Percentiles rank a stretch among this genome's conserved stretches.
Evolutionary conservation across 257 asterid species (phyloP).

Genomic region (Henckelia pumila): DNA sequence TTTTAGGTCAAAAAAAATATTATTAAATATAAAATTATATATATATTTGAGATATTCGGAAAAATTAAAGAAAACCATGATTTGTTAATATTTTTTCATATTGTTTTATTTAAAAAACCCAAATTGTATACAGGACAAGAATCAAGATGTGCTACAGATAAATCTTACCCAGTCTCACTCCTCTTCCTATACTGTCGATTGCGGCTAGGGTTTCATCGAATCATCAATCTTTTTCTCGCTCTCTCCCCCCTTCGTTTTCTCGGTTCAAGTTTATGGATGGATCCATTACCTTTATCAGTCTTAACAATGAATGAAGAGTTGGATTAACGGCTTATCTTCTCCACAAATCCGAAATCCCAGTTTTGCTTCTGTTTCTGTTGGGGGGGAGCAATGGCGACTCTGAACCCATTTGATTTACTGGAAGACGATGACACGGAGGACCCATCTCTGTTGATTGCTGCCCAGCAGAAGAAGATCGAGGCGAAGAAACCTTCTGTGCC

Average conservation of each 20-base stretch:
- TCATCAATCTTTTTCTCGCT: constrained; percentile 21
- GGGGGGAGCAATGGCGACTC: constrained; percentile 59
- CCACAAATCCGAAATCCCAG: constrained; percentile 20
- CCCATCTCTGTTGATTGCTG: constrained; percentile 58
- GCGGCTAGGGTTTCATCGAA: constrained; percentile 85
- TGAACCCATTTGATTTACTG: constrained; percentile 85
- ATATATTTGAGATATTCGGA: too few relatives aligned
- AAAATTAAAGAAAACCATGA: too few relatives aligned
- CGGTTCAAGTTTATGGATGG: constrained; percentile 26
- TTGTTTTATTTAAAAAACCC: too few relatives aligned
- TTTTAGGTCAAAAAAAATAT: too few relatives aligned
- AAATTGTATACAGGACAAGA: too few relatives aligned
- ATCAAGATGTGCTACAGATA: neutral
- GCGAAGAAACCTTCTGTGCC: constrained; percentile 48
- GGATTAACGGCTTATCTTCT: constrained; percentile 20
- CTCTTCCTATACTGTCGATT: constrained; percentile 27
- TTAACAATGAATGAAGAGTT: constrained; percentile 28
- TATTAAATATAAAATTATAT: too few relatives aligned
- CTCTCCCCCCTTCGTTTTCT: neutral
- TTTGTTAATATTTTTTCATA: too few relatives aligned
- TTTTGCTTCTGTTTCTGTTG: constrained; percentile 26
- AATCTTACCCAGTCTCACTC: constrained; percentile 20
- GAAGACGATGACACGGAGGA: constrained; percentile 72
- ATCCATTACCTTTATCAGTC: neutral
- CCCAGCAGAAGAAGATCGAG: constrained; percentile 52